Conservation (phyloP, 1,284 basidiomycete genomes). For the Cutaneotrichosporon arboriforme region DNA sequence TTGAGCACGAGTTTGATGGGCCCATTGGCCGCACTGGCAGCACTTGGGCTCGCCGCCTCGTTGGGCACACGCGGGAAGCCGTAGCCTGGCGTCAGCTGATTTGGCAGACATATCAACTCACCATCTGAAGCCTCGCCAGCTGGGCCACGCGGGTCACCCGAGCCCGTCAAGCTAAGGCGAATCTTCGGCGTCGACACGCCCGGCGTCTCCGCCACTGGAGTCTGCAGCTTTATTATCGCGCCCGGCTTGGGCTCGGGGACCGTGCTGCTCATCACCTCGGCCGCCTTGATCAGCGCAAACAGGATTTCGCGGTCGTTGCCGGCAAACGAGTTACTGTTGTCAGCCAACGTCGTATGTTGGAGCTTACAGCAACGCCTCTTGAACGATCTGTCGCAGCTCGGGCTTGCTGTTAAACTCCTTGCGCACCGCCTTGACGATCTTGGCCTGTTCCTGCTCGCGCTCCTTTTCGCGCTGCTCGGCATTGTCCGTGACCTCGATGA, state of each 20-base stretch:
- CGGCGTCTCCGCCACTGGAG: slow-evolving; percentile 62
- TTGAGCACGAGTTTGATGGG: slow-evolving; percentile 43
- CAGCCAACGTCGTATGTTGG: slow-evolving; percentile 5
- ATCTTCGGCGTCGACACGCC: slow-evolving; percentile 43
- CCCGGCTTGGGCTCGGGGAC: slow-evolving; percentile 77
- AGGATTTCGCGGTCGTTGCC: slow-evolving; percentile 80
- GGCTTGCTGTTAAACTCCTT: slow-evolving; percentile 71
- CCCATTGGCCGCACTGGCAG: slow-evolving; percentile 13
- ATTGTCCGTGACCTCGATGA: slow-evolving; percentile 24
- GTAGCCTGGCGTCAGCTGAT: slow-evolving; percentile 15
- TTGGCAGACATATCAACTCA: not conserved
- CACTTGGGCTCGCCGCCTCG: not conserved
- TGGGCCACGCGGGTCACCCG: not conserved
- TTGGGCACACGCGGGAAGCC: slow-evolving; percentile 18
- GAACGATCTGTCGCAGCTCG: slow-evolving; percentile 59
- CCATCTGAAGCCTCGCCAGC: not conserved
- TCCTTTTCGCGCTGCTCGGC: slow-evolving; percentile 25
- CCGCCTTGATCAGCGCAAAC: slow-evolving; percentile 85
- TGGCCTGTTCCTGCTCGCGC: slow-evolving; percentile 49
- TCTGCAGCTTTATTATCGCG: slow-evolving; percentile 74
- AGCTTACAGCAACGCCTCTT: slow-evolving; percentile 28
- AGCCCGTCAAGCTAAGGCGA: slow-evolving; percentile 27
- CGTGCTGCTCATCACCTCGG: slow-evolving; percentile 80
- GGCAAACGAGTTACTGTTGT: slow-evolving; percentile 25
- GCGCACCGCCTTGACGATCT: slow-evolving; percentile 67